Conservation (phyloP, 148 eudicot species). For the Camellia lanceoleosa region DNA sequence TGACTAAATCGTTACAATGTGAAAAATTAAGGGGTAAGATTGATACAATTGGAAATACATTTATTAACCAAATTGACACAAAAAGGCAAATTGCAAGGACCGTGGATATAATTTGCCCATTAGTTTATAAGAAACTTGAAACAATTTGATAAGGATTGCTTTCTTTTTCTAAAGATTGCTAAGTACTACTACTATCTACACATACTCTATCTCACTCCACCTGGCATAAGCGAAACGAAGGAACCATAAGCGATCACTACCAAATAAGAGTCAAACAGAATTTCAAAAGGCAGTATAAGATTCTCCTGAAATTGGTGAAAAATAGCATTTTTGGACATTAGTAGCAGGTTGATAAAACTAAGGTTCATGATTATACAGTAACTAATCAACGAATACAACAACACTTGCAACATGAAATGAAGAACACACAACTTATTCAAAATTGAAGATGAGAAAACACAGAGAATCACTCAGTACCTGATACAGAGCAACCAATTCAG, state of each 20-base stretch:
- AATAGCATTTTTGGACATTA: background rate
- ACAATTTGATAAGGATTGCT: background rate
- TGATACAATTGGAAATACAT: no score
- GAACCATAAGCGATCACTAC: background rate
- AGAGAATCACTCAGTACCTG: slow-evolving; percentile 43
- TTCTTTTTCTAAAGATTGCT: background rate
- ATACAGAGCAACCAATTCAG: slow-evolving; percentile 62
- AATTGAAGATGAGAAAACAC: background rate
- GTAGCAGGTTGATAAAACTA: background rate
- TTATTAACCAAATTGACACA: no score
- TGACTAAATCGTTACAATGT: no score
- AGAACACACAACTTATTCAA: background rate
- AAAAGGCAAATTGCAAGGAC: no score
- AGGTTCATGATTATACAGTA: no score
- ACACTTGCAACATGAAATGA: background rate
- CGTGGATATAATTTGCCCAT: background rate
- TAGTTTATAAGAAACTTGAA: background rate
- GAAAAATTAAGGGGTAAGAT: no score
- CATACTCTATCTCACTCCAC: background rate
- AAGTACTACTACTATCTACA: background rate
- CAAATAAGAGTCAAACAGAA: background rate
- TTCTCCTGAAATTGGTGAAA: background rate
- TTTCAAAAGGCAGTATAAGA: background rate
- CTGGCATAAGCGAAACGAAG: background rate
- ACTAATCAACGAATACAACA: background rate